phyloP scores from a whole-genome alignment of 1,139 yeast genomes.

The Candida sp. region DNA sequence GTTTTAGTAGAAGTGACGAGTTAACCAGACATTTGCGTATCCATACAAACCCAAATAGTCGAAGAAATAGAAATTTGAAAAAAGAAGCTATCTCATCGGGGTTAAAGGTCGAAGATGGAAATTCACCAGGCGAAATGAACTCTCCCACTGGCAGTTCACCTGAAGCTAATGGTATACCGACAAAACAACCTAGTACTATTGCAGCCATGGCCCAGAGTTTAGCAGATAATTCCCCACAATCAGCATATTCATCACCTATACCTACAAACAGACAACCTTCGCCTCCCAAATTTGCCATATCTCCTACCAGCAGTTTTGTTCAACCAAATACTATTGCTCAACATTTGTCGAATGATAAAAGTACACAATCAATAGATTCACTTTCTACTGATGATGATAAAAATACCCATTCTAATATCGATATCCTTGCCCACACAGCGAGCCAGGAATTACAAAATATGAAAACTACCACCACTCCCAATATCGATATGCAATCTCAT shows the following conservation, averaged over 20 bases:
- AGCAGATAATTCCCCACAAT: neutral
- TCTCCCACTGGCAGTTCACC: neutral
- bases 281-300: conserved; percentile 1
- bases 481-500: conserved; percentile 26
- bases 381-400: neutral
- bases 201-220: conserved; percentile 1
- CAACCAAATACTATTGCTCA: neutral
- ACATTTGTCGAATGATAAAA: neutral
- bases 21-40: conserved; percentile 86
- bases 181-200: neutral
- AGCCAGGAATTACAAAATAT: conserved; percentile 65
- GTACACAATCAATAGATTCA: conserved; percentile 1
- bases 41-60: conserved; percentile 74
- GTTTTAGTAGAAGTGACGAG: conserved; percentile 87
- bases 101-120: neutral
- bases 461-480: conserved; percentile 33
- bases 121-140: neutral
- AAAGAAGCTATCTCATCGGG: conserved; percentile 8
- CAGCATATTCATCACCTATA: neutral
- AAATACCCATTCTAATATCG: neutral
- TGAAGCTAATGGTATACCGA: neutral
- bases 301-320: neutral
- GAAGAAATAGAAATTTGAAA: conserved; percentile 48
- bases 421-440: conserved; percentile 74
- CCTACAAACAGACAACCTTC: neutral